Conservation (phyloP, 176 grass and related monocot species). For the Coix lacrymajobi region DNA sequence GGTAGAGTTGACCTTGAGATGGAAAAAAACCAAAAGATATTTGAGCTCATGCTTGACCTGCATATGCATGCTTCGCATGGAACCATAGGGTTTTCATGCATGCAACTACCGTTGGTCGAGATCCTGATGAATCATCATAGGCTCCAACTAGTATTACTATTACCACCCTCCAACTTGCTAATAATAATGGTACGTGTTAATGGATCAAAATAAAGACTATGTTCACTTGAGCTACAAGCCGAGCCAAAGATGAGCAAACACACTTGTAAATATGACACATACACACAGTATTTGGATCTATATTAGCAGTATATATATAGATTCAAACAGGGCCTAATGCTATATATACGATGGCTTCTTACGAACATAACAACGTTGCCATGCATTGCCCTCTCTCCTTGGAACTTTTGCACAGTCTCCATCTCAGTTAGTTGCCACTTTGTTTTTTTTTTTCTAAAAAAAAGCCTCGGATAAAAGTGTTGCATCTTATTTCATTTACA, state of each 20-base stretch:
- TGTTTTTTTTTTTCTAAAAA: background rate
- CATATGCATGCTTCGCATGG: background rate
- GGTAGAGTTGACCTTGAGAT: constrained; percentile 18
- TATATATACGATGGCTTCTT: background rate
- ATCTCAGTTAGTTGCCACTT: background rate
- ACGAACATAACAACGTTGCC: background rate
- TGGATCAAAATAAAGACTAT: too few relatives aligned
- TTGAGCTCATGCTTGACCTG: background rate
- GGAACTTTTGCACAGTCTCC: background rate
- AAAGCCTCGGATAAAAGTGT: background rate
- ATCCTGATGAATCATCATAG: constrained; percentile 16
- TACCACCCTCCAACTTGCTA: too few relatives aligned
- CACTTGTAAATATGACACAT: too few relatives aligned
- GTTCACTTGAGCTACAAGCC: too few relatives aligned
- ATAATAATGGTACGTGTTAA: too few relatives aligned
- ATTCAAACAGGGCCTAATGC: background rate
- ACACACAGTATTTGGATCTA: background rate
- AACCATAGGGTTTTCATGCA: background rate
- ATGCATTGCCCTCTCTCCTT: background rate
- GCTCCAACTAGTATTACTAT: background rate
- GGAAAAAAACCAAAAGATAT: background rate
- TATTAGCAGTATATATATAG: background rate
- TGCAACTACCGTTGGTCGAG: background rate
- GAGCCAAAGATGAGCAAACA: too few relatives aligned
- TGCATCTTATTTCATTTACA: background rate